Conservation (phyloP, 495 filamentous ascomycete genomes). For the Tuber magnatum region DNA sequence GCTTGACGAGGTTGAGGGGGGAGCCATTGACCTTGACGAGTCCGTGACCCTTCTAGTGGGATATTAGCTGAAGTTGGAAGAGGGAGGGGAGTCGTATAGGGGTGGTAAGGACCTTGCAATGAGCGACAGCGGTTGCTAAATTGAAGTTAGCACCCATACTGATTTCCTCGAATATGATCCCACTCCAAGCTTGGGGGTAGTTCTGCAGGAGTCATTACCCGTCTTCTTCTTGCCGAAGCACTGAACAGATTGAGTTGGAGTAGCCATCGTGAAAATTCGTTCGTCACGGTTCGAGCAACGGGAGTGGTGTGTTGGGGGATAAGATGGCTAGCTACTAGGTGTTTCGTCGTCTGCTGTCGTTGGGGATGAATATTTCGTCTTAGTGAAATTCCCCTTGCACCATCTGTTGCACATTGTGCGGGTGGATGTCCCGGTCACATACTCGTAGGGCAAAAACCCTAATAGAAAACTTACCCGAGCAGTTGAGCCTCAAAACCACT, state of each 20-base stretch:
- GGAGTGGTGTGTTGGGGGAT: conserved; percentile 4
- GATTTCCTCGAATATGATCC: not conserved
- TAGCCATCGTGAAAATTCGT: conserved; percentile 53
- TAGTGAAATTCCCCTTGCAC: conserved; percentile 8
- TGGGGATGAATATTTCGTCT: conserved; percentile 15
- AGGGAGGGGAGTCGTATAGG: not conserved
- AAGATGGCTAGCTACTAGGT: conserved; percentile 10
- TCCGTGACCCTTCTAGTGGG: conserved; percentile 69
- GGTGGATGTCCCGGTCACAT: conserved; percentile 5
- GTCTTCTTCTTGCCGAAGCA: conserved; percentile 95
- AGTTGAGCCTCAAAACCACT: conserved; percentile 5
- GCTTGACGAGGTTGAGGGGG: conserved; percentile 85
- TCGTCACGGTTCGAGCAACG: conserved; percentile 3
- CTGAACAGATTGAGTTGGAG: conserved; percentile 71
- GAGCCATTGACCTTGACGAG: conserved; percentile 98
- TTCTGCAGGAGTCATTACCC: conserved; percentile 49
- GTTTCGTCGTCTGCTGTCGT: conserved; percentile 27
- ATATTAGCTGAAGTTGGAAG: conserved; percentile 4
- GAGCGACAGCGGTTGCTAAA: conserved; percentile 75
- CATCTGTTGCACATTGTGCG: conserved; percentile 11
- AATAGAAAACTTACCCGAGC: conserved; percentile 30
- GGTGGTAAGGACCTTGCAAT: conserved; percentile 68
- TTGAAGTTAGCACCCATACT: conserved; percentile 43
- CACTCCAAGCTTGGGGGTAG: conserved; percentile 22
- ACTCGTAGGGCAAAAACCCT: conserved; percentile 1